Conservation (phyloP, 345 rosid species). For the Draba incana region DNA sequence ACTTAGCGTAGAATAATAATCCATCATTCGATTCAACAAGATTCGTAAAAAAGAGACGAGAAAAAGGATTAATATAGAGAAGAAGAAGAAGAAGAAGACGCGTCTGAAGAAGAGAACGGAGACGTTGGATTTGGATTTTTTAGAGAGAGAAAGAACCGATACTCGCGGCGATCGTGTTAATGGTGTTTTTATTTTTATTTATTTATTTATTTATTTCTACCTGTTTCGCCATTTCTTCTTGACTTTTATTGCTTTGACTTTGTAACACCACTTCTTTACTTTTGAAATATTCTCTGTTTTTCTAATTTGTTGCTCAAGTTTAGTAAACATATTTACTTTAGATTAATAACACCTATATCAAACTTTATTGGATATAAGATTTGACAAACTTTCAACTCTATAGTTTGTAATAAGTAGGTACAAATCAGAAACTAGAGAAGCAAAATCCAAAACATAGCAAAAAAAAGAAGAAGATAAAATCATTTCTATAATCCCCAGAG, state of each 20-base stretch:
- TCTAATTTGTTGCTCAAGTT: background rate
- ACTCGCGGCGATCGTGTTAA: conserved; percentile 37
- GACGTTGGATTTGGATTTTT: conserved; percentile 38
- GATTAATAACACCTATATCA: no score
- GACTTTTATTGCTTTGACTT: no score
- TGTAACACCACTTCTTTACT: conserved; percentile 6
- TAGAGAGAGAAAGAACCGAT: conserved; percentile 32
- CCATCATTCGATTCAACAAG: conserved; percentile 36
- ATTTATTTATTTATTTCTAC: background rate
- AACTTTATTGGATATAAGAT: background rate
- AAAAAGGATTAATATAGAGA: conserved; percentile 27
- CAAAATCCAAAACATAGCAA: background rate
- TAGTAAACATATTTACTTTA: no score
- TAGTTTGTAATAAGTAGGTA: conserved; percentile 30
- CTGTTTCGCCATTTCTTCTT: conserved; percentile 20
- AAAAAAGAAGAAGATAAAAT: background rate
- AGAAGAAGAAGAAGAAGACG: conserved; percentile 38
- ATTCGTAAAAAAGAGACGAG: conserved; percentile 3
- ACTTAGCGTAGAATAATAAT: conserved; percentile 32
- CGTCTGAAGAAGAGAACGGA: conserved; percentile 43
- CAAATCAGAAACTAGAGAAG: conserved; percentile 37
- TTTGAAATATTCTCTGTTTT: conserved; percentile 12
- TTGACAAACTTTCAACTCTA: background rate
- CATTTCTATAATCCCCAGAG: conserved; percentile 23
- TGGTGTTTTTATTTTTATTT: background rate